Conservation (phyloP, 176 grass and related monocot species). For the Phragmites australis region DNA sequence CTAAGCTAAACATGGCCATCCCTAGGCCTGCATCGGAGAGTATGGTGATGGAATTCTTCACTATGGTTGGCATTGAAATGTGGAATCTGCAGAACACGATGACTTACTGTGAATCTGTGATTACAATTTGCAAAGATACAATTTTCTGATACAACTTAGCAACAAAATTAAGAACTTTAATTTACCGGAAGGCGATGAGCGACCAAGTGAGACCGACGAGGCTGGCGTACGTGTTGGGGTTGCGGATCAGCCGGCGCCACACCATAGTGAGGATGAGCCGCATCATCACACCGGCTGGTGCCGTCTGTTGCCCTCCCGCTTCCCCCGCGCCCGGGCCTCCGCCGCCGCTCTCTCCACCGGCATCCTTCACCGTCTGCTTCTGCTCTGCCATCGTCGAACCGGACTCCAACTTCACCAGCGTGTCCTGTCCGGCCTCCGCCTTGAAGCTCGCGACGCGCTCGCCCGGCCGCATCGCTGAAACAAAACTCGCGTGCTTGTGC, state of each 20-base stretch:
- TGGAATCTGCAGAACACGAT: slow-evolving; percentile 53
- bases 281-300: slow-evolving; percentile 71
- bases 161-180: not conserved
- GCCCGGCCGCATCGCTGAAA: slow-evolving; percentile 1
- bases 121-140: too few relatives aligned
- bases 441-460: slow-evolving; percentile 47
- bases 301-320: slow-evolving; percentile 42
- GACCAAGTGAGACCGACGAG: slow-evolving; percentile 85
- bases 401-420: slow-evolving; percentile 55
- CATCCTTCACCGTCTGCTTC: slow-evolving; percentile 13
- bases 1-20: slow-evolving; percentile 95
- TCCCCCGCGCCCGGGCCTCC: not conserved
- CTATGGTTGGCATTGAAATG: slow-evolving; percentile 64
- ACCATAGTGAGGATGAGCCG: slow-evolving; percentile 90
- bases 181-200: slow-evolving; percentile 78
- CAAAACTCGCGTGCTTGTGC: not conserved
- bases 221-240: slow-evolving; percentile 95
- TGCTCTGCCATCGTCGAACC: slow-evolving; percentile 45
- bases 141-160: not conserved
- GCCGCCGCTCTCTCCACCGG: not conserved
- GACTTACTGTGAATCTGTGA: not conserved
- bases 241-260: slow-evolving; percentile 85
- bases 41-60: slow-evolving; percentile 82
- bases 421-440: slow-evolving; percentile 37
- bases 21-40: slow-evolving; percentile 86